These are phyloP conservation scores for Didymella exigua DNA, from an alignment of 2,329 filamentous ascomycete species.

Conservation along the genomic window DNA sequence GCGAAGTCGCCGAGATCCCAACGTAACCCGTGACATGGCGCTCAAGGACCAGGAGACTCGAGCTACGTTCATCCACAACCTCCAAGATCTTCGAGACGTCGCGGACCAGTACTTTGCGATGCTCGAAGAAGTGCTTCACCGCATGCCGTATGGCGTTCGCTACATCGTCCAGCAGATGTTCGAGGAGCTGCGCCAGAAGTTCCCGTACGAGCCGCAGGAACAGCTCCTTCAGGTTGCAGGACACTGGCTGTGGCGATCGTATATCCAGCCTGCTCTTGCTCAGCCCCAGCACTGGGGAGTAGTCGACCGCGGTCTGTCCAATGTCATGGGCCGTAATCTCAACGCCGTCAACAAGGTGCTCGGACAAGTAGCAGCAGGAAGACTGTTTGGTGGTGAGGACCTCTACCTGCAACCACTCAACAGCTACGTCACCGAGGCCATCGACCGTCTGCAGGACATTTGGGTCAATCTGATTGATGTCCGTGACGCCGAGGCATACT, in stretches of 20 bases:
- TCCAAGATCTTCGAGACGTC: constrained; percentile 92
- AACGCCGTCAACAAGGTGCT: constrained; percentile 90
- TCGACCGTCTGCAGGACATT: constrained; percentile 77
- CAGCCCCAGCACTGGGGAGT: constrained; percentile 92
- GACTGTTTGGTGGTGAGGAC: constrained; percentile 91
- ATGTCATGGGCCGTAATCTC: constrained; percentile 90
- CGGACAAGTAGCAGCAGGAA: constrained; percentile 83
- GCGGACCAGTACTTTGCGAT: constrained; percentile 86
- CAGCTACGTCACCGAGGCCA: constrained; percentile 83
- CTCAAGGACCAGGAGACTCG: constrained; percentile 94
- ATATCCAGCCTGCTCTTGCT: constrained; percentile 87
- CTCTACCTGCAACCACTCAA: constrained; percentile 96
- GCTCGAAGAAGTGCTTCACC: constrained; percentile 80
- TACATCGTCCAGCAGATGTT: constrained; percentile 88
- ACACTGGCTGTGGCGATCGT: constrained; percentile 93
- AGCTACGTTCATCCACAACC: constrained; percentile 88
- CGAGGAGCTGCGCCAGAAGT: constrained; percentile 75
- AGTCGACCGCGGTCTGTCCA: constrained; percentile 84
- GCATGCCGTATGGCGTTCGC: constrained; percentile 91
- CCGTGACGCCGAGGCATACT: constrained; percentile 84
- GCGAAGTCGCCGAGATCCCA: constrained; percentile 78
- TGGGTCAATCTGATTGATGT: constrained; percentile 80
- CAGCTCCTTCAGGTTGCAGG: constrained; percentile 82
- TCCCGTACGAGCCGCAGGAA: constrained; percentile 78
- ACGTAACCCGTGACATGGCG: constrained; percentile 89